Base-by-base conservation (phyloP, 2,329 filamentous ascomycete genomes). In the Domatiomyces catenatus region DNA sequence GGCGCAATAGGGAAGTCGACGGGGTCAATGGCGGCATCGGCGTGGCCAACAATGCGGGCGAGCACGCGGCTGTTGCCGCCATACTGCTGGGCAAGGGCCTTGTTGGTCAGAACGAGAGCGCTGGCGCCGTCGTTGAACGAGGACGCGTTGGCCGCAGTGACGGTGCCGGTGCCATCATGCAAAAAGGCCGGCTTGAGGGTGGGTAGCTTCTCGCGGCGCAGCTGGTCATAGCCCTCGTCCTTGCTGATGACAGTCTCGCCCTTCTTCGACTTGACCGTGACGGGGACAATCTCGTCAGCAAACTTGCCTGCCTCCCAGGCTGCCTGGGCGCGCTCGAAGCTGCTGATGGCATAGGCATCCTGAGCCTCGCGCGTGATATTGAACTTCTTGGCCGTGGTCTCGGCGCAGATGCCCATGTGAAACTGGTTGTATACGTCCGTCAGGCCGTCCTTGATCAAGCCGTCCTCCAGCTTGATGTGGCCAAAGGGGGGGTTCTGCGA, bases 381-480 rank as follows among this genome's bases (percentile, higher is more conserved):
- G 67, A 86, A 77, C 61, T 89, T 90, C 74, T 94, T 94, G 46
- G 86, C 92, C 1, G 90, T 95, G 59, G 83, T 86, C 71, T 98
- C 92, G 15, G 89, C 89, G 64, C 92, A 98, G 60, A 92, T 88
- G 44, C 92, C 92, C 92, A 98, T 98, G 69, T 96, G 92, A 62
- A 95, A 84, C 64, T 94, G 79, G 66, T 94, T 88, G 69, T 95
- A 98, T 12, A 94, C 90, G 64, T 98, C 92, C 73, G 87, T 94
- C 54, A 98, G 70, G 0, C 92, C 92, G 63, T 98, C 92, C 67
- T 92, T 92, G 64, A 96, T 84, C 61, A 98, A 70, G 0, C 90
- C 92, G 62, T 98, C 92, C 66, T 94, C 84, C 67, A 94, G 72
- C 67, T 84, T 84, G 59, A 92, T 74, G 61, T 94, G 80, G 32